These are phyloP conservation scores for Dioszegia hungarica DNA, from an alignment of 768 basidiomycete species.

Conservation along the genomic window DNA sequence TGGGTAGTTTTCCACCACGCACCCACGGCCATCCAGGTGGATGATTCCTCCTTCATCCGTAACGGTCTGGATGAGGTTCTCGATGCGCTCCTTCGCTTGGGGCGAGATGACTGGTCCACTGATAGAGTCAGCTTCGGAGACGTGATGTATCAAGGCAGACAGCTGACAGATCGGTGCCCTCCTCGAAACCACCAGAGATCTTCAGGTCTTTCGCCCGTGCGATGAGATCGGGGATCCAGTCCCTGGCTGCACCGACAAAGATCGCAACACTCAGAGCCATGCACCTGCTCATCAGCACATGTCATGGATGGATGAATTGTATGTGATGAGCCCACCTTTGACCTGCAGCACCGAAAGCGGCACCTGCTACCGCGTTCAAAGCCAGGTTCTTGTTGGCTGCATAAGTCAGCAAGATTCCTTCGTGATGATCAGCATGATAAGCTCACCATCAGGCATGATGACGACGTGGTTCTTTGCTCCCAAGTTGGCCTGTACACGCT, in stretches of 20 bases:
- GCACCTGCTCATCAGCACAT: background rate
- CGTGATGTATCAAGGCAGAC: background rate
- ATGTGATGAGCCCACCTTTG: slow-evolving; percentile 71
- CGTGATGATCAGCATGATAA: background rate
- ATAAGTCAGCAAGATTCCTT: slow-evolving; percentile 11
- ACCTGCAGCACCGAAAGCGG: slow-evolving; percentile 94
- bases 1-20: slow-evolving; percentile 67
- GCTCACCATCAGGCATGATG: slow-evolving; percentile 83
- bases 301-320: background rate
- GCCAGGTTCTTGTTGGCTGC: slow-evolving; percentile 83
- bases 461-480: slow-evolving; percentile 98
- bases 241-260: slow-evolving; percentile 69
- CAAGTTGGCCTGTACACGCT: slow-evolving; percentile 77
- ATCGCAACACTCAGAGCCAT: slow-evolving; percentile 49
- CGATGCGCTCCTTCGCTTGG: slow-evolving; percentile 71
- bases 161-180: slow-evolving; percentile 71
- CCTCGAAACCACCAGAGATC: slow-evolving; percentile 86
- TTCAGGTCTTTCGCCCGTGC: slow-evolving; percentile 73
- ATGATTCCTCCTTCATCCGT: slow-evolving; percentile 73
- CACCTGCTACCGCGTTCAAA: slow-evolving; percentile 85
- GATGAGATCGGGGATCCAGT: slow-evolving; percentile 81
- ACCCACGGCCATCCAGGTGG: slow-evolving; percentile 73
- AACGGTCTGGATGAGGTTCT: slow-evolving; percentile 60
- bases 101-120: slow-evolving; percentile 61
- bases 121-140: slow-evolving; percentile 1